Percentiles rank a stretch among this genome's conserved stretches.
phyloP scores from a whole-genome alignment of 305 asterid genomes.

The Fraxinus sp. region DNA sequence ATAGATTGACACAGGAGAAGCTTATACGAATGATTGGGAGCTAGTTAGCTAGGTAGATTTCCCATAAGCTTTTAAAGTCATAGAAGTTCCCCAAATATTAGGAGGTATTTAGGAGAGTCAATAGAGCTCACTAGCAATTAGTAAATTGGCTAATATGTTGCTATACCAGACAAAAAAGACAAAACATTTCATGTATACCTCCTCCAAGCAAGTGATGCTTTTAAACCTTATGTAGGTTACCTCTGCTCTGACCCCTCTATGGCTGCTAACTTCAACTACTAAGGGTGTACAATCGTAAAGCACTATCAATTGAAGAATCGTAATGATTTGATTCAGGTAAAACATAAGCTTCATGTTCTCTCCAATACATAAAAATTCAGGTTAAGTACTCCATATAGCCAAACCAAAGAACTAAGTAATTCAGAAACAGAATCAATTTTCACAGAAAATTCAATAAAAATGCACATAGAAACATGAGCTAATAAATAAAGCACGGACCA shows the following conservation, averaged over 20 bases:
- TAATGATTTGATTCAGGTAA: not conserved
- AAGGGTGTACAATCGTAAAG: not conserved
- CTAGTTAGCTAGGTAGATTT: not conserved
- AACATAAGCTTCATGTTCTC: not conserved
- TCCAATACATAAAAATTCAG: constrained; percentile 10
- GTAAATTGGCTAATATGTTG: not conserved
- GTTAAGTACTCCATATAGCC: not conserved
- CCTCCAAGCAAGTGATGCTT: not conserved
- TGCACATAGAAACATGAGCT: not conserved
- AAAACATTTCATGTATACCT: not conserved
- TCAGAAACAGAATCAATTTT: constrained; percentile 3
- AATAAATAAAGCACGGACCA: not conserved
- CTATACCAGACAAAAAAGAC: not conserved
- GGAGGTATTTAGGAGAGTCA: not conserved
- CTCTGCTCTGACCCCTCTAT: not conserved
- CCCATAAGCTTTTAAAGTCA: not conserved
- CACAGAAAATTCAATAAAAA: not conserved
- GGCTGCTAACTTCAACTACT: not conserved
- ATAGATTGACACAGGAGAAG: not conserved
- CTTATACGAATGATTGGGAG: not conserved
- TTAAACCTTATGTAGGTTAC: not conserved
- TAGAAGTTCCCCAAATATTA: not conserved
- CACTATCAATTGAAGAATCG: not conserved
- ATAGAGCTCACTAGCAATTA: not conserved
- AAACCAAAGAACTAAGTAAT: constrained; percentile 6